phyloP scores from a whole-genome alignment of 257 asterid genomes.

The Rhazya stricta region DNA sequence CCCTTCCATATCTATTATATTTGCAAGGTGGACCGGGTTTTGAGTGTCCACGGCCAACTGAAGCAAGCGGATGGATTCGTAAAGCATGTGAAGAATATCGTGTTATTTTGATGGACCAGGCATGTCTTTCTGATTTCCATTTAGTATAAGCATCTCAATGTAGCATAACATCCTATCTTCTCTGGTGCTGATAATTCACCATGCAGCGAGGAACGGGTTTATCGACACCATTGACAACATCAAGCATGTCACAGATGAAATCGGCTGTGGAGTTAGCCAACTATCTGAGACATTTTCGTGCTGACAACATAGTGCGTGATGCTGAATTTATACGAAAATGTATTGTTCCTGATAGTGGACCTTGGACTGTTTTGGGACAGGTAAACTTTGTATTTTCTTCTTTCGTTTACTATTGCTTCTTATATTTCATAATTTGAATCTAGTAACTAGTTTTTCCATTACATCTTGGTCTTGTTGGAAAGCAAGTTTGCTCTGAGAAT shows the following conservation, averaged over 20 bases:
- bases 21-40: slow-evolving; percentile 98
- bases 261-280: slow-evolving; percentile 59
- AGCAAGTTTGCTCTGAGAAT: neutral
- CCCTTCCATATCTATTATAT: slow-evolving; percentile 69
- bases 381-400: slow-evolving; percentile 24
- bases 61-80: slow-evolving; percentile 88
- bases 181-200: slow-evolving; percentile 30
- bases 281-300: slow-evolving; percentile 80
- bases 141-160: neutral
- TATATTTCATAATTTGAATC: neutral
- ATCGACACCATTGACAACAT: slow-evolving; percentile 74
- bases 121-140: slow-evolving; percentile 25
- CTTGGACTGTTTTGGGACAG: slow-evolving; percentile 97
- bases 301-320: slow-evolving; percentile 83
- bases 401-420: neutral
- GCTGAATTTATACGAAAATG: slow-evolving; percentile 79
- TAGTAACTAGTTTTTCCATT: neutral
- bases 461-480: neutral
- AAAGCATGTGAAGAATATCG: slow-evolving; percentile 92
- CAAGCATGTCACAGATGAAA: slow-evolving; percentile 76
- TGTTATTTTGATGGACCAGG: slow-evolving; percentile 93
- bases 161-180: neutral
- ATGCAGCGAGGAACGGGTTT: slow-evolving; percentile 95
- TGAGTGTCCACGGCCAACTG: slow-evolving; percentile 79
- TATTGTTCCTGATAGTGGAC: slow-evolving; percentile 68